A percentile compares a stretch with the other conserved stretches of the same genome.
phyloP scores from a whole-genome alignment of 345 rosid genomes.

The Aquilaria yunnanensis region DNA sequence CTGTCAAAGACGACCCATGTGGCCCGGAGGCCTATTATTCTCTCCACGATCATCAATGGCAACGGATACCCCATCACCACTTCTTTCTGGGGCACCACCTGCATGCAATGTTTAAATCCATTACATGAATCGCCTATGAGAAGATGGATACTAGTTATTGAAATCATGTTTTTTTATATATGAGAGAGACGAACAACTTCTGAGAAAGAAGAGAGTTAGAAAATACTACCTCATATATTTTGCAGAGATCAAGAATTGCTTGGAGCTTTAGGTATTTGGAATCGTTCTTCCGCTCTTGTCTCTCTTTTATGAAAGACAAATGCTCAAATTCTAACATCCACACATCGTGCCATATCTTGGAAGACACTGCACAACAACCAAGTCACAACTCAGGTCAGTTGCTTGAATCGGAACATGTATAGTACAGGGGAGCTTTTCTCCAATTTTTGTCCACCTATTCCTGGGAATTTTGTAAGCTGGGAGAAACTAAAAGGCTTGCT shows the following conservation, averaged over 20 bases:
- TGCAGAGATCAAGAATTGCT: constrained; percentile 35
- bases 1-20: constrained; percentile 48
- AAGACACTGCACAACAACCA: constrained; percentile 23
- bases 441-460: too few relatives aligned
- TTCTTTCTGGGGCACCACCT: constrained; percentile 40
- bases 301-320: constrained; percentile 21
- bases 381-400: neutral
- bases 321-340: constrained; percentile 41
- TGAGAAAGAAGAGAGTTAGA: too few relatives aligned
- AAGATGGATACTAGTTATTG: neutral
- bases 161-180: too few relatives aligned
- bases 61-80: constrained; percentile 50
- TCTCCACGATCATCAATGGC: constrained; percentile 24
- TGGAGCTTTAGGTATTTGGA: constrained; percentile 34
- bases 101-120: neutral
- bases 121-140: neutral
- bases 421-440: neutral
- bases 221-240: constrained; percentile 35
- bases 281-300: constrained; percentile 21
- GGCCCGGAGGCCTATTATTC: constrained; percentile 33
- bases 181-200: too few relatives aligned
- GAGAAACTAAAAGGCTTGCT: constrained; percentile 1
- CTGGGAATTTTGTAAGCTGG: too few relatives aligned
- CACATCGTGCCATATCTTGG: constrained; percentile 33
- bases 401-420: neutral